A percentile compares a stretch with the other conserved stretches of the same genome.
These are phyloP conservation scores for Datura wrightii DNA, from an alignment of 257 asterid genomes.

Conservation along the genomic window DNA sequence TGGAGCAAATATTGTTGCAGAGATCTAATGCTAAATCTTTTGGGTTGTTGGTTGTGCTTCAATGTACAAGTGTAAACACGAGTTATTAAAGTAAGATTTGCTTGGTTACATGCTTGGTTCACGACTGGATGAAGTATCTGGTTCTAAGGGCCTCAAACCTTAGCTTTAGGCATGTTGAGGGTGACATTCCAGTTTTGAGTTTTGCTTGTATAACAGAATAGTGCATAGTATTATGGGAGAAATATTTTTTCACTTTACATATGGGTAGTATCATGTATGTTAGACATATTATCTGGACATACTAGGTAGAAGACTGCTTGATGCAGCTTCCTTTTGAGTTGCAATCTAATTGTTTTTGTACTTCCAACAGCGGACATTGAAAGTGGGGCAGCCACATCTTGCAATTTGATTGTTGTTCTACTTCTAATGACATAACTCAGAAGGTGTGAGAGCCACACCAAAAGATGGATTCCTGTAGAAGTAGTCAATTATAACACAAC, in stretches of 20 bases:
- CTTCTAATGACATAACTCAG: background rate
- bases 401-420: background rate
- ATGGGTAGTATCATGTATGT: background rate
- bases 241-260: background rate
- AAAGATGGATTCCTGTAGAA: background rate
- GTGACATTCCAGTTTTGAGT: background rate
- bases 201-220: background rate
- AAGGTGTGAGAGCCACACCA: background rate
- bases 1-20: background rate
- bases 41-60: background rate
- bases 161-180: conserved; percentile 14
- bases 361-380: background rate
- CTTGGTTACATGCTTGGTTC: conserved; percentile 18
- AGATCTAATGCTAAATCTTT: background rate
- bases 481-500: background rate
- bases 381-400: conserved; percentile 11
- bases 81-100: background rate
- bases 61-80: conserved; percentile 7
- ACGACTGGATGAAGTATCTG: background rate
- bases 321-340: conserved; percentile 21
- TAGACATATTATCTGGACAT: background rate
- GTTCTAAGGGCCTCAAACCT: conserved; percentile 13
- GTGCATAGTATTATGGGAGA: background rate
- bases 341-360: conserved; percentile 12
- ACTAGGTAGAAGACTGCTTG: background rate